Evolutionary conservation across 257 asterid genomes (phyloP), one percentile per base, ranked within the genome.

Genomic region (Solanum okadae): DNA sequence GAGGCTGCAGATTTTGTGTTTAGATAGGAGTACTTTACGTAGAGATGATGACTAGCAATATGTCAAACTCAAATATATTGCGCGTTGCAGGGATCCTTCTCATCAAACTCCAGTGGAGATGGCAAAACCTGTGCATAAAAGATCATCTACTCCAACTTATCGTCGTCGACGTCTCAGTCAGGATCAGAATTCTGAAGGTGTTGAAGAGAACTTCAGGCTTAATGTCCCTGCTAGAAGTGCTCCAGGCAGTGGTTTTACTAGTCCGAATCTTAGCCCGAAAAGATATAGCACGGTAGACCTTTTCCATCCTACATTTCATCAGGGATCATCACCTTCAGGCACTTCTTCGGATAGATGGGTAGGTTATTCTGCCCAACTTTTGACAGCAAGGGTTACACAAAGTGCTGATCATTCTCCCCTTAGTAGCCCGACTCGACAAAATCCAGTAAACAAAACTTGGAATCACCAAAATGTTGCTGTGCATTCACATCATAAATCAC

Each of bases 261-360:
- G 98, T 87, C 99, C 98, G 16, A 87, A 88, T 25, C 92, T 59
- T 31, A 96, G 98, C 93, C 95, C 98, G 2, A 90, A 89, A 89
- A 91, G 93, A 90, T 92, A 89, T 83, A 89, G 91, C 76, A 92
- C 94, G 0, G 87, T 87, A 86, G 95, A 91, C 85, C 91, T 91
- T 87, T 92, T 90, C 88, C 89, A 87, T 59, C 89, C 92, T 38
- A 76, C 95, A 10, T 89, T 89, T 87, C 90, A 88, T 73, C 90
- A 56, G 86, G 88, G 92, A 27, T 84, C 93, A 20, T 72, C 92
- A 8, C 12, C 86, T 29, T 18, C 70, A 18, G 42, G 11, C 16
- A 11, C 15, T 81, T 63, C 86, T 88, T 59, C 87, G 10, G 91
- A 89, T 49, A 10, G 70, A 29, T 14, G 6, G 7, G 22, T 38